Evolutionary conservation across 805 yeast genomes (phyloP), one percentile per base, ranked within the genome.

Genomic region (Candida maltosa): DNA sequence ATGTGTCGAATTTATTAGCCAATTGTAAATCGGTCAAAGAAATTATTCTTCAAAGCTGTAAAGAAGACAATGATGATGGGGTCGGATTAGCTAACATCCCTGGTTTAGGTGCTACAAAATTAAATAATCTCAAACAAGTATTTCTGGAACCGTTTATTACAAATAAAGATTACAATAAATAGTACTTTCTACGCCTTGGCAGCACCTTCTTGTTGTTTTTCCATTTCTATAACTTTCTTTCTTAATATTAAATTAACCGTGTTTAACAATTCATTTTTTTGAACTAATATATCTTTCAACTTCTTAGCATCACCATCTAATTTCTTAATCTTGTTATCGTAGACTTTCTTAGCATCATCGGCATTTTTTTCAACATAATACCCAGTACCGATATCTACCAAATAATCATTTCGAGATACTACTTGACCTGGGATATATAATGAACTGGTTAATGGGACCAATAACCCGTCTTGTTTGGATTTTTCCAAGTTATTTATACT

Each of bases 311-410:
- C 96, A 42, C 73, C 73, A 39, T 70, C 77, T 49, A 91, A 63
- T 44, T 91, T 89, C 17, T 64, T 64, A 38, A 88, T 76, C 58
- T 93, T 87, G 38, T 67, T 71, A 40, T 80, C 75, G 57, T 87
- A 91, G 51, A 87, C 91, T 36, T 56, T 59, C 42, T 76, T 66
- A 2, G 96, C 83, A 31, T 84, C 87, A 6, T 65, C 63, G 0
- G 77, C 75, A 32, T 59, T 59, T 60, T 93, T 93, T 54, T 87
- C 96, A 12, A 88, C 89, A 54, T 75, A 93, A 56, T 93, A 93
- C 2, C 97, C 97, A 0, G 98, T 93, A 23, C 98, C 98, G 17
- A 93, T 81, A 54, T 93, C 98, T 7, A 93, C 96, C 55, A 93
- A 68, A 49, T 83, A 93, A 39, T 73, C 78, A 40, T 80, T 73